Conservation (phyloP, 2,329 filamentous ascomycete species). For the Helotiales sp. region DNA sequence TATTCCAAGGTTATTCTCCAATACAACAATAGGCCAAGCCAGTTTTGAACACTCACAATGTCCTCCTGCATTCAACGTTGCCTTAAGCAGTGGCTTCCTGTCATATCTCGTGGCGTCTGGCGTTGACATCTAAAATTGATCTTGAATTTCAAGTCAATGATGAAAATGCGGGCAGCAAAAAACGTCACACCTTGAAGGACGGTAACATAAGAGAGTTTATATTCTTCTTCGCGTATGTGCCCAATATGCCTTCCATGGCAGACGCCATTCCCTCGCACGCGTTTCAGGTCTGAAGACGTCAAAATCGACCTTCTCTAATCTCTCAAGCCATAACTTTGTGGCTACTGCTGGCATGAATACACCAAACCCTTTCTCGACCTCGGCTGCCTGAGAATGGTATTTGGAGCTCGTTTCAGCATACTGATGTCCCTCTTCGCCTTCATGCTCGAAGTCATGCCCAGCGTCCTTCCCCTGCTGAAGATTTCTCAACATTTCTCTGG, state of each 20-base stretch:
- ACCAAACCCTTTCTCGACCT: conserved; percentile 70
- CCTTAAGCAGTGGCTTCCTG: too few species aligned
- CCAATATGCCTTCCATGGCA: conserved; percentile 76
- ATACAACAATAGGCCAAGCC: too few species aligned
- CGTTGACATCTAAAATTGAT: too few species aligned
- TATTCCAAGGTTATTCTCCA: too few species aligned
- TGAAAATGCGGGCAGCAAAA: too few species aligned
- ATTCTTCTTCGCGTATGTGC: conserved; percentile 55
- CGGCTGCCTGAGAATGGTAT: conserved; percentile 43
- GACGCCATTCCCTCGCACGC: conserved; percentile 72
- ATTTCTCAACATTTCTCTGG: conserved; percentile 84
- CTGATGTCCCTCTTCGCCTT: conserved; percentile 69
- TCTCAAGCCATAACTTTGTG: conserved; percentile 75
- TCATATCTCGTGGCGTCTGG: too few species aligned
- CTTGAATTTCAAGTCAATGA: too few species aligned
- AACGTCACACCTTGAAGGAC: not conserved
- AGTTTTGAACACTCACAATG: too few species aligned
- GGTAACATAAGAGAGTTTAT: conserved; percentile 27
- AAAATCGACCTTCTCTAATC: conserved; percentile 79
- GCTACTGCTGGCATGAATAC: conserved; percentile 79
- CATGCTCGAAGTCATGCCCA: conserved; percentile 87
- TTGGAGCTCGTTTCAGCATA: conserved; percentile 41
- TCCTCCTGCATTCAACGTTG: too few species aligned
- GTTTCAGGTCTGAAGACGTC: conserved; percentile 70
- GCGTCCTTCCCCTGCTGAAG: conserved; percentile 71